These are phyloP conservation scores for Trichoderma oligosporum DNA, from an alignment of 2,329 filamentous ascomycete species.

Conservation along the genomic window DNA sequence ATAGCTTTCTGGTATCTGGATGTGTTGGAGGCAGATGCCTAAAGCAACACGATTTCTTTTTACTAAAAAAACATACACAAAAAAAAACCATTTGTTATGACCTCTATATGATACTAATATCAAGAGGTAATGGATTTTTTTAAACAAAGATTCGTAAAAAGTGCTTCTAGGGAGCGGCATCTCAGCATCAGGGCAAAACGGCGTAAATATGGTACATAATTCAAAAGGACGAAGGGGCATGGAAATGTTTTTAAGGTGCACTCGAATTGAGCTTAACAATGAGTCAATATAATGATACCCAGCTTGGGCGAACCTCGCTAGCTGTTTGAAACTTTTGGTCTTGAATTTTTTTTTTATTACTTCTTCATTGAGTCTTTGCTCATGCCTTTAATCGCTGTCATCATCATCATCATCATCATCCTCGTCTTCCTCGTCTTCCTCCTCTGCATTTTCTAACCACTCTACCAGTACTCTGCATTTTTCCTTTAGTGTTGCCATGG, in stretches of 20 bases:
- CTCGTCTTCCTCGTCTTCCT: constrained; percentile 66
- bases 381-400: constrained; percentile 13
- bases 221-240: not conserved
- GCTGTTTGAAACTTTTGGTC: not conserved
- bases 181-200: not conserved
- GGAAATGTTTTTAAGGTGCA: not conserved
- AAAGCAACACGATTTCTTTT: not conserved
- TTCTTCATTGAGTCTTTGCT: not conserved
- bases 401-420: constrained; percentile 33
- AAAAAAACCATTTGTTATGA: too few relatives aligned
- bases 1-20: constrained; percentile 1
- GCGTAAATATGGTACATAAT: constrained; percentile 2
- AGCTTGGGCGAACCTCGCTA: not conserved
- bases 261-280: not conserved
- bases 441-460: constrained; percentile 74
- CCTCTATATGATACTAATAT: not conserved
- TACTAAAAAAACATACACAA: too few relatives aligned
- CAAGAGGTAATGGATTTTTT: not conserved
- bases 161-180: not conserved
- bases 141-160: not conserved
- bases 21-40: not conserved
- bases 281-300: constrained; percentile 18
- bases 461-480: constrained; percentile 78
- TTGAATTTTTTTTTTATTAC: not conserved
- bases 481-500: constrained; percentile 65